Evolutionary conservation across 2,329 filamentous ascomycete species (phyloP).

Genomic region (Phaeosphaeria sp.): DNA sequence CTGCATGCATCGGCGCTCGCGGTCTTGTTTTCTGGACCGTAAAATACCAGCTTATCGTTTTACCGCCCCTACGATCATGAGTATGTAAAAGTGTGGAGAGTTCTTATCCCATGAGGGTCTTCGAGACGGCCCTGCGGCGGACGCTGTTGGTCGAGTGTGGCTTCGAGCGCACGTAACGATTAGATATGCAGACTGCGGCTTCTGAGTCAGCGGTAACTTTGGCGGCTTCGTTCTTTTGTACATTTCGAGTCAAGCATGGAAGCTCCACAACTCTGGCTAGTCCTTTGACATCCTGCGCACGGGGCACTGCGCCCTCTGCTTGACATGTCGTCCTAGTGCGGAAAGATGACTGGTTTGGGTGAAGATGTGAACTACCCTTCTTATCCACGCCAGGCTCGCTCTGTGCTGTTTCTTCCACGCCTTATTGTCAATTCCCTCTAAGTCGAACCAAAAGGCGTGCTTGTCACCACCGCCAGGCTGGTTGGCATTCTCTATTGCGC

Average conservation of each 20-base stretch:
- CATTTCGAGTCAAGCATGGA: slow-evolving; percentile 5
- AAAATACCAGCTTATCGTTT: neutral
- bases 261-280: slow-evolving; percentile 12
- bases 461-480: slow-evolving; percentile 10
- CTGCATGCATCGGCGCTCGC: neutral
- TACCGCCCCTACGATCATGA: neutral
- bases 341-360: slow-evolving; percentile 4
- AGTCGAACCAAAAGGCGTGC: slow-evolving; percentile 20
- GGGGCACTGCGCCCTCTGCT: slow-evolving; percentile 25
- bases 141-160: neutral
- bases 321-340: slow-evolving; percentile 4
- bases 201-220: slow-evolving; percentile 17
- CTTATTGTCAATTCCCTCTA: slow-evolving; percentile 23
- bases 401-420: slow-evolving; percentile 13
- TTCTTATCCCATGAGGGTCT: neutral
- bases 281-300: slow-evolving; percentile 14
- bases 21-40: neutral
- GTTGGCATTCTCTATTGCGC: slow-evolving; percentile 1
- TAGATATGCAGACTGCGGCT: neutral
- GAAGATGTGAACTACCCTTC: neutral
- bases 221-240: slow-evolving; percentile 5
- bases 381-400: slow-evolving; percentile 3
- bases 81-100: neutral
- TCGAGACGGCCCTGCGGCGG: neutral
- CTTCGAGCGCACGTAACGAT: neutral